Conservation (phyloP, 176 grass and related monocot species). For the Oryza officinalis region DNA sequence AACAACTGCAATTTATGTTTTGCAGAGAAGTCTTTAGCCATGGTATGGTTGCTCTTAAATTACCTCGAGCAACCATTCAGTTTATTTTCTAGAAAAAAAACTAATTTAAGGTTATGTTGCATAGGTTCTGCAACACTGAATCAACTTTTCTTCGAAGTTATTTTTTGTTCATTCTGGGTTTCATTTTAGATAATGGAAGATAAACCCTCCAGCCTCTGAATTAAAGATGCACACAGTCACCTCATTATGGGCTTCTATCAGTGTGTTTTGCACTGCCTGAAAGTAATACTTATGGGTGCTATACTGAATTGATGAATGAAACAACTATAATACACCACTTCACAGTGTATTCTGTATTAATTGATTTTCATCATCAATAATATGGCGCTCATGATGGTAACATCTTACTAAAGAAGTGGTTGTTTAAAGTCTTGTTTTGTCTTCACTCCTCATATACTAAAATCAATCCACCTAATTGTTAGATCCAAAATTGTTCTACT, state of each 20-base stretch:
- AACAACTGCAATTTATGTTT: not conserved
- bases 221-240: not conserved
- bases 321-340: not conserved
- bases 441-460: not conserved
- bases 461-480: not conserved
- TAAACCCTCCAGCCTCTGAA: not conserved
- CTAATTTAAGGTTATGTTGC: conserved; percentile 1
- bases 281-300: conserved; percentile 4
- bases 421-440: conserved; percentile 5
- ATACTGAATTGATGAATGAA: not conserved
- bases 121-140: conserved; percentile 5
- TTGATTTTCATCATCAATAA: not conserved
- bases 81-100: not conserved
- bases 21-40: not conserved
- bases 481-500: too few species aligned
- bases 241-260: not conserved
- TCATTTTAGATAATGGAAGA: not conserved
- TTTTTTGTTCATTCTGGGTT: not conserved
- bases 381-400: not conserved
- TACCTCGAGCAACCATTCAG: not conserved
- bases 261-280: not conserved
- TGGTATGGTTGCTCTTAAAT: conserved; percentile 1
- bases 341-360: not conserved
- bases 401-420: not conserved
- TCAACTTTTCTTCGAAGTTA: not conserved